These are phyloP conservation scores for Purshia tridentata DNA, from an alignment of 306 rosid species.

Conservation along the genomic window DNA sequence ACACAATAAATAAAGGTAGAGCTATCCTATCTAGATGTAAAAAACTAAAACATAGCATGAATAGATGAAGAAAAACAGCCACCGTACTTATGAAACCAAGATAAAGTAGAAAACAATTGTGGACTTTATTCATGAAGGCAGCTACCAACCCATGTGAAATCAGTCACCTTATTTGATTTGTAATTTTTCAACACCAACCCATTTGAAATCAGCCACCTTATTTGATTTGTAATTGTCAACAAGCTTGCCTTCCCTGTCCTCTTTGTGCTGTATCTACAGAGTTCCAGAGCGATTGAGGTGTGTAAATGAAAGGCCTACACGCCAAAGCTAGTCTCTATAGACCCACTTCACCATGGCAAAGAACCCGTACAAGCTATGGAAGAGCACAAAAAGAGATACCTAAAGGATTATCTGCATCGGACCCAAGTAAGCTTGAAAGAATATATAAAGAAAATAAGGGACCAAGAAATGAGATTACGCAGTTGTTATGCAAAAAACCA, in stretches of 20 bases:
- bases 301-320: constrained; percentile 23
- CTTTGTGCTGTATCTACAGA: constrained; percentile 27
- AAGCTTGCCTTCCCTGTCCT: constrained; percentile 16
- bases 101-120: too few relatives aligned
- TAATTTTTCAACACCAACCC: too few relatives aligned
- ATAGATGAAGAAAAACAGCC: too few relatives aligned
- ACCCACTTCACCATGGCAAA: constrained; percentile 22
- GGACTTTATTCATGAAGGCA: too few relatives aligned
- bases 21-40: too few relatives aligned
- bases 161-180: too few relatives aligned
- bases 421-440: background rate
- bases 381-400: background rate
- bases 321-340: constrained; percentile 40
- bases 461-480: constrained; percentile 7
- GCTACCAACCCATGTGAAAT: too few relatives aligned
- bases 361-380: background rate
- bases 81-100: too few relatives aligned
- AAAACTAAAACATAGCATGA: too few relatives aligned
- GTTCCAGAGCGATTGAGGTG: constrained; percentile 32
- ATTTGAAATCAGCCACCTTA: too few relatives aligned
- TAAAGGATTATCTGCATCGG: background rate
- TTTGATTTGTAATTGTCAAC: too few relatives aligned
- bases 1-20: too few relatives aligned
- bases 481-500: constrained; percentile 9
- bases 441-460: background rate